Evolutionary conservation across 1,139 yeast genomes (phyloP), one percentile per base, ranked within the genome.

Genomic region (Zygosaccharomyces pseudobailii): DNA sequence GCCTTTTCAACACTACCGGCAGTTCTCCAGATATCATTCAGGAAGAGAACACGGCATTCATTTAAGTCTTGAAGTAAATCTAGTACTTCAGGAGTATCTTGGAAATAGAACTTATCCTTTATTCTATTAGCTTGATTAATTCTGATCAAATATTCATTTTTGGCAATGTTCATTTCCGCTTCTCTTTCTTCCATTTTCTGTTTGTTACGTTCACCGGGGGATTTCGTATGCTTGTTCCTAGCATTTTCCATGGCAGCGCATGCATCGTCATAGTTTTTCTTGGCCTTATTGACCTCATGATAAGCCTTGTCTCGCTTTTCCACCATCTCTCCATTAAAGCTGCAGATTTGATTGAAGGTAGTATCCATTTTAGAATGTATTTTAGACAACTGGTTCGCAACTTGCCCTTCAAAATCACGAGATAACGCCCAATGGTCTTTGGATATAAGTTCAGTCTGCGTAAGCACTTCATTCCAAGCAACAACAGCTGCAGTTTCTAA

Each of bases 71-170:
- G 98, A 57, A 83, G 71, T 42, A 89, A 79, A 67, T 94, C 98
- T 55, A 92, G 73, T 34, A 88, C 69, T 67, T 90, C 97, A 0
- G 99, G 99, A 20, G 89, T 71, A 66, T 94, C 98, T 68, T 92
- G 97, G 62, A 86, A 90, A 66, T 75, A 90, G 68, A 84, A 89
- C 67, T 92, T 92, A 67, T 90, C 97, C 69, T 92, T 94, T 53
- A 90, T 71, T 53, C 97, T 76, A 68, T 94, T 94, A 45, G 96
- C 94, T 35, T 87, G 79, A 59, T 82, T 86, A 60, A 94, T 82
- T 58, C 80, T 80, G 52, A 94, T 78, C 56, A 94, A 70, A 66
- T 94, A 94, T 36, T 77, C 77, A 68, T 92, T 92, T 67, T 92
- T 92, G 25, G 85, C 82, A 48, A 78, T 77, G 65, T 89, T 86